A percentile compares a stretch with the other conserved stretches of the same genome.
Conservation (phyloP, 2,329 filamentous ascomycete genomes). For the Akanthomyces muscarius region DNA sequence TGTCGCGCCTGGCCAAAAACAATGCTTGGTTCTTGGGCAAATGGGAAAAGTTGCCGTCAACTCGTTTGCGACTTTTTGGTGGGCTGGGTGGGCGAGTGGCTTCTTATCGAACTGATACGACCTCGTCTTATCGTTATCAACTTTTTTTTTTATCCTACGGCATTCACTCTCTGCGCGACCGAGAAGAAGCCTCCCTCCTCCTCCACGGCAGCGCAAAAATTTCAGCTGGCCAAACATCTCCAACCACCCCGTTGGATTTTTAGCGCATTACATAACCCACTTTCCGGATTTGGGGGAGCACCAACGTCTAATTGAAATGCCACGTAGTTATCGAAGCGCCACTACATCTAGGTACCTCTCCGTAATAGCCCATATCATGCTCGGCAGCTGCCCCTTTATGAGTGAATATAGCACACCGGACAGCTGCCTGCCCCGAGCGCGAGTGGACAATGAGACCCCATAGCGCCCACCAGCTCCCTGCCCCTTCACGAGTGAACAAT, state of each 20-base stretch:
- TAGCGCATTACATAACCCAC: conserved; percentile 12
- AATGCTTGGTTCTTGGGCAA: neutral
- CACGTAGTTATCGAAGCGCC: too few relatives aligned
- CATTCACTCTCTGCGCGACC: neutral
- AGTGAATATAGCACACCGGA: too few relatives aligned
- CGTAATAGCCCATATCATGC: too few relatives aligned
- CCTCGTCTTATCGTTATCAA: conserved; percentile 15
- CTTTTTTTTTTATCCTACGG: conserved; percentile 3
- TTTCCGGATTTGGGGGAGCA: conserved; percentile 4
- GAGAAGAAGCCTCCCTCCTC: neutral
- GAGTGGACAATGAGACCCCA: too few relatives aligned
- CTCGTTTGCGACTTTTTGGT: conserved; percentile 9
- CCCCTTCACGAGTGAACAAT: too few relatives aligned
- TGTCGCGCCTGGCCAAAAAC: neutral
- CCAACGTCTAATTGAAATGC: neutral
- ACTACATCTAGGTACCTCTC: too few relatives aligned
- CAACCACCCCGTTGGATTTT: conserved; percentile 11
- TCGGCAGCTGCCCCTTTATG: too few relatives aligned
- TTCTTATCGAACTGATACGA: conserved; percentile 1
- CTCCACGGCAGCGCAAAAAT: neutral
- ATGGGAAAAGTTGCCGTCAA: neutral
- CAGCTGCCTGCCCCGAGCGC: too few relatives aligned
- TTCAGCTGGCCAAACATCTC: neutral
- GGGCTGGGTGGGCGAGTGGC: conserved; percentile 13
- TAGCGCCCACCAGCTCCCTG: too few relatives aligned